These are phyloP conservation scores for Pestalotiopsis sp. DNA, from an alignment of 2,329 filamentous ascomycete species.

Conservation along the genomic window DNA sequence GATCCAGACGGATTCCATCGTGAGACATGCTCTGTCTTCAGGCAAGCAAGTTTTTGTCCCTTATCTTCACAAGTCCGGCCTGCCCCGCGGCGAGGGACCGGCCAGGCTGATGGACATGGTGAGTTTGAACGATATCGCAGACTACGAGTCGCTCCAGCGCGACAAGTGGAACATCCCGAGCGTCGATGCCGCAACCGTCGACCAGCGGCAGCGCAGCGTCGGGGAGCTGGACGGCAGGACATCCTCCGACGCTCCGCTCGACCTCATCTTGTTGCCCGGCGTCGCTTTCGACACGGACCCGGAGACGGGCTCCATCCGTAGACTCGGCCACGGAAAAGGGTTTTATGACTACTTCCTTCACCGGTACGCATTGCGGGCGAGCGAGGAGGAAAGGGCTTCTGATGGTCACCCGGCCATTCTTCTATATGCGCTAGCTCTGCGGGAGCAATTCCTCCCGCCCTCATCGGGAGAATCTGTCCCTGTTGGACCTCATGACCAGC, in stretches of 20 bases:
- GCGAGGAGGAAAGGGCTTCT: slow-evolving; percentile 34
- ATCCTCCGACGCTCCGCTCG: slow-evolving; percentile 58
- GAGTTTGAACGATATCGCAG: slow-evolving; percentile 68
- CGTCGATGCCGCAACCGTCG: slow-evolving; percentile 66
- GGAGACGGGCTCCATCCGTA: slow-evolving; percentile 58
- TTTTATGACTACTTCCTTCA: slow-evolving; percentile 96
- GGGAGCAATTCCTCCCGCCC: slow-evolving; percentile 75
- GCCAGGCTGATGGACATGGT: slow-evolving; percentile 91
- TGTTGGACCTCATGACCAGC: slow-evolving; percentile 75
- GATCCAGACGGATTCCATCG: slow-evolving; percentile 80
- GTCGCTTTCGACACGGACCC: slow-evolving; percentile 80
- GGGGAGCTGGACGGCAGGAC: slow-evolving; percentile 56
- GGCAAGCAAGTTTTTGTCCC: slow-evolving; percentile 92
- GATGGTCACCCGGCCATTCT: slow-evolving; percentile 43
- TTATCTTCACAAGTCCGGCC: slow-evolving; percentile 71
- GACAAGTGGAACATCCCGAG: slow-evolving; percentile 98
- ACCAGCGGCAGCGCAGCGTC: slow-evolving; percentile 71
- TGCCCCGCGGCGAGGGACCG: slow-evolving; percentile 55
- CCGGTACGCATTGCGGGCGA: slow-evolving; percentile 59
- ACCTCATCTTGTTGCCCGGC: slow-evolving; percentile 89
- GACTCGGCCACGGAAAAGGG: slow-evolving; percentile 91
- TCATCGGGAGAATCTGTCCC: slow-evolving; percentile 67
- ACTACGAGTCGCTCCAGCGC: slow-evolving; percentile 75
- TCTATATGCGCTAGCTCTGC: slow-evolving; percentile 78
- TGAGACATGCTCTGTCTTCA: slow-evolving; percentile 73